phyloP scores from a whole-genome alignment of 306 rosid species.

The Vicia faba region DNA sequence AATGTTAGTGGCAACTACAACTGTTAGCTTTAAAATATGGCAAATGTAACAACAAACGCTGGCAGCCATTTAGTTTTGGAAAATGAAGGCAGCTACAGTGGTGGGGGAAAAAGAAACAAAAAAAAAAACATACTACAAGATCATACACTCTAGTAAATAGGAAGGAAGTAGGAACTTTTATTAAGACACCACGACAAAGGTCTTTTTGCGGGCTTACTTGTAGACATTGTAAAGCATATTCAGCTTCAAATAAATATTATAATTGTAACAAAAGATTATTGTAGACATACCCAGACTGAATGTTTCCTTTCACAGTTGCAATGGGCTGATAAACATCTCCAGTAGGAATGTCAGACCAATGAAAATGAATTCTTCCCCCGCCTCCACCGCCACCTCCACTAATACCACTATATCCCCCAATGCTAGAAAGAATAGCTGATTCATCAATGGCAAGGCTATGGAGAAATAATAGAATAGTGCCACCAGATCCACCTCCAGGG shows the following conservation, averaged over 20 bases:
- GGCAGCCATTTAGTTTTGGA: neutral
- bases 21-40: neutral
- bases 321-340: constrained; percentile 97
- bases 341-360: constrained; percentile 90
- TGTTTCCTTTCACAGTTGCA: constrained; percentile 78
- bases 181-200: constrained; percentile 9
- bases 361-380: constrained; percentile 98
- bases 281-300: constrained; percentile 60
- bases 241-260: constrained; percentile 15
- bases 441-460: constrained; percentile 59
- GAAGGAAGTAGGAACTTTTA: neutral
- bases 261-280: constrained; percentile 30
- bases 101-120: neutral
- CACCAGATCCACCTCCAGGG: constrained; percentile 99
- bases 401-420: constrained; percentile 74
- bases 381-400: constrained; percentile 91
- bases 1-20: constrained; percentile 12
- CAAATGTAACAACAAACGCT: constrained; percentile 12
- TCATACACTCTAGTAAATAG: constrained; percentile 17
- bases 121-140: constrained; percentile 15
- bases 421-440: constrained; percentile 82
- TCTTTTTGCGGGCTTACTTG: constrained; percentile 5
- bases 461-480: constrained; percentile 82
- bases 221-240: constrained; percentile 9
- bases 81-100: neutral